Evolutionary conservation across 1,139 yeast genomes (phyloP).

Genomic region (Sugiyamaella xylanicola): DNA sequence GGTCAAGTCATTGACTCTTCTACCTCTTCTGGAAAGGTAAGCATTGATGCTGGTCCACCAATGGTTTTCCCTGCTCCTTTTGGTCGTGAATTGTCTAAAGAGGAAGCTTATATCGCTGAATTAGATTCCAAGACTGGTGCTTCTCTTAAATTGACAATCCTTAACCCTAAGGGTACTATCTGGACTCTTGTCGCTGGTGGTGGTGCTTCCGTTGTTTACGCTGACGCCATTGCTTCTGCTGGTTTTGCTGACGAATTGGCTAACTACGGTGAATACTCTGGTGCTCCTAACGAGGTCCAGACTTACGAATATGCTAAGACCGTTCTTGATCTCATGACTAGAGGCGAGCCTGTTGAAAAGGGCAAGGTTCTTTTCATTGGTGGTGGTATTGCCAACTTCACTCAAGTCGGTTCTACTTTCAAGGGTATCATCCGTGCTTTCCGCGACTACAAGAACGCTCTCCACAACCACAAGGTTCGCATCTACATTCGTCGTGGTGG

Average conservation of each 20-base stretch:
- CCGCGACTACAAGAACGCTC: conserved; percentile 45
- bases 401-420: conserved; percentile 52
- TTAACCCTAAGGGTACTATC: conserved; percentile 49
- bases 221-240: conserved; percentile 52
- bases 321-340: conserved; percentile 50
- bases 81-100: conserved; percentile 49
- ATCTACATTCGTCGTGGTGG: conserved; percentile 52
- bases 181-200: conserved; percentile 54
- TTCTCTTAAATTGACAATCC: conserved; percentile 49
- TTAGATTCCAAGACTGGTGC: conserved; percentile 54
- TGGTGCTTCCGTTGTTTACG: conserved; percentile 52
- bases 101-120: conserved; percentile 52
- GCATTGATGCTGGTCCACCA: conserved; percentile 50
- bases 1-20: conserved; percentile 40
- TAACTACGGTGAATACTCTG: conserved; percentile 52
- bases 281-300: conserved; percentile 50
- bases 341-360: conserved; percentile 45
- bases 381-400: conserved; percentile 53
- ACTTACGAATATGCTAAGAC: conserved; percentile 53
- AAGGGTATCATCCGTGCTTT: conserved; percentile 53
- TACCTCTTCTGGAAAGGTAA: conserved; percentile 34
- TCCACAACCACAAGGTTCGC: conserved; percentile 47
- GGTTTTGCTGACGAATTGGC: conserved; percentile 50
- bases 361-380: conserved; percentile 51
- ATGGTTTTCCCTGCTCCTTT: conserved; percentile 54